Percentiles rank a stretch among this genome's conserved stretches.
Conservation (phyloP, 2,329 filamentous ascomycete species). For the Leptoxyphium fumago region DNA sequence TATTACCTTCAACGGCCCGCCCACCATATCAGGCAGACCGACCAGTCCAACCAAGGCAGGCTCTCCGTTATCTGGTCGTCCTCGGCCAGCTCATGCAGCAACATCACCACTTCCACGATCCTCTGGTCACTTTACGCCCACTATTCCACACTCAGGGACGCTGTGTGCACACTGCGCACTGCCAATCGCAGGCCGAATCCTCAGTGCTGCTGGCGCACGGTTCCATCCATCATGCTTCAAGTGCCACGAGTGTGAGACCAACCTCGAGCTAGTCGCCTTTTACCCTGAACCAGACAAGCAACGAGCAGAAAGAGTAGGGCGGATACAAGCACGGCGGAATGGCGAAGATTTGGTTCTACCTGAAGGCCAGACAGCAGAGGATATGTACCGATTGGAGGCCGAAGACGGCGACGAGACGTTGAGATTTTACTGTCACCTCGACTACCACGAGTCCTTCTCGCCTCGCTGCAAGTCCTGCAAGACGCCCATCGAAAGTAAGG, state of each 20-base stretch:
- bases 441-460: conserved; percentile 90
- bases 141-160: conserved; percentile 43
- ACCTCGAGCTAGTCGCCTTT: conserved; percentile 89
- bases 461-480: conserved; percentile 92
- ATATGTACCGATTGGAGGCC: conserved; percentile 13
- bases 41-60: conserved; percentile 22
- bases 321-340: conserved; percentile 49
- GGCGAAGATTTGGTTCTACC: conserved; percentile 40
- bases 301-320: conserved; percentile 55
- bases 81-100: conserved; percentile 19
- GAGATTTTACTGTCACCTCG: conserved; percentile 94
- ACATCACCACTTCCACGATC: conserved; percentile 22
- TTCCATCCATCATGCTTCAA: conserved; percentile 92
- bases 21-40: background rate
- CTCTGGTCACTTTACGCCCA: conserved; percentile 31
- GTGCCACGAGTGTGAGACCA: conserved; percentile 74
- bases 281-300: conserved; percentile 73
- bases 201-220: conserved; percentile 64
- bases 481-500: conserved; percentile 90
- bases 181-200: conserved; percentile 79
- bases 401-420: conserved; percentile 55
- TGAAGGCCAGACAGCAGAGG: conserved; percentile 45
- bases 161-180: conserved; percentile 71
- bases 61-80: conserved; percentile 12
- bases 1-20: conserved; percentile 4